Evolutionary conservation across 2,329 filamentous ascomycete genomes (phyloP).

Genomic region (Pseudodiploospora longispora): DNA sequence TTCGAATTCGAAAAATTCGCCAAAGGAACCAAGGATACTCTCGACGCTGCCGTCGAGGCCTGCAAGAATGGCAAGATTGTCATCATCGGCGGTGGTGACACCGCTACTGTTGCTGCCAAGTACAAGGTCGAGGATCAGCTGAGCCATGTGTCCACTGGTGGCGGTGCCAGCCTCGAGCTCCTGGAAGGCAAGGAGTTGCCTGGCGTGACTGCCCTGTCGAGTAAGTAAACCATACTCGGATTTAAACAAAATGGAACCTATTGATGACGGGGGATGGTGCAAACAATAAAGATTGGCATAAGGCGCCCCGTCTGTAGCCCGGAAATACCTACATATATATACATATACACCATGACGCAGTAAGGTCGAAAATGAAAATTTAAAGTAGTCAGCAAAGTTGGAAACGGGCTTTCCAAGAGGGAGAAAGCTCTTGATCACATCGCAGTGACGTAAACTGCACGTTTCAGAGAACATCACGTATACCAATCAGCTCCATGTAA

Average conservation of each 20-base stretch:
- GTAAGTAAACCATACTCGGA: conserved; percentile 44
- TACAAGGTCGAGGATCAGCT: conserved; percentile 94
- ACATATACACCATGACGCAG: neutral
- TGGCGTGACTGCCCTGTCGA: conserved; percentile 85
- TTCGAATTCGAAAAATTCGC: conserved; percentile 97
- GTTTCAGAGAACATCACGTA: too few species aligned
- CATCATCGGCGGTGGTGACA: conserved; percentile 97
- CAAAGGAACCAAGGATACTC: conserved; percentile 81
- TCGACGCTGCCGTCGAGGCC: conserved; percentile 79
- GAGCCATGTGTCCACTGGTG: conserved; percentile 95
- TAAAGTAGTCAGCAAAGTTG: too few species aligned
- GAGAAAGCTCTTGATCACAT: too few species aligned
- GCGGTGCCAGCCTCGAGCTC: conserved; percentile 89
- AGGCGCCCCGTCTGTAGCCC: conserved; percentile 28
- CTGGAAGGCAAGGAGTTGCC: conserved; percentile 97
- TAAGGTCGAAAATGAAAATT: neutral
- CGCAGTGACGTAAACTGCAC: neutral
- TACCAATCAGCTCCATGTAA: too few species aligned
- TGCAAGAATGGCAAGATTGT: conserved; percentile 74
- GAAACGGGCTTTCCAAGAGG: too few species aligned
- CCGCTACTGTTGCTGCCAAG: conserved; percentile 94
- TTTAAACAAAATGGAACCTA: conserved; percentile 12
- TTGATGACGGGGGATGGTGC: conserved; percentile 23
- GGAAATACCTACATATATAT: conserved; percentile 3
- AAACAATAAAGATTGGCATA: conserved; percentile 20